phyloP scores from a whole-genome alignment of 306 rosid species.

The Rubus idaeus region DNA sequence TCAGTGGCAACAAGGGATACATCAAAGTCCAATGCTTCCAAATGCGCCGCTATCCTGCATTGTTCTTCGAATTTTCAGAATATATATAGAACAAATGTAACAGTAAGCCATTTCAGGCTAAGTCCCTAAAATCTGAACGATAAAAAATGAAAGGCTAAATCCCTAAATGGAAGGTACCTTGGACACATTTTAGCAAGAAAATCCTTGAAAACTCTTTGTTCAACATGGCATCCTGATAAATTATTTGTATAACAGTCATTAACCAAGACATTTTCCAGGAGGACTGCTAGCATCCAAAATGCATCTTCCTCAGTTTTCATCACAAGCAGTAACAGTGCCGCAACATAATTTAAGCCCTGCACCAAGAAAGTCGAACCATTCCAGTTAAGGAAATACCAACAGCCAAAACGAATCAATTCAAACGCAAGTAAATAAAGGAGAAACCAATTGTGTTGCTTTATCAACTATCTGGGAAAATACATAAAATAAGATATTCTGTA shows the following conservation, averaged over 20 bases:
- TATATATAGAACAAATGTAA: slow-evolving; percentile 17
- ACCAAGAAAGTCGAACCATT: slow-evolving; percentile 27
- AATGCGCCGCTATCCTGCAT: slow-evolving; percentile 82
- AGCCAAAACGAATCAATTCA: slow-evolving; percentile 4
- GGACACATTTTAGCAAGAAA: slow-evolving; percentile 81
- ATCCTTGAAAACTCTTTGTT: slow-evolving; percentile 95
- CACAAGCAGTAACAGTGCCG: slow-evolving; percentile 90
- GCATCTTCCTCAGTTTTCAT: slow-evolving; percentile 99
- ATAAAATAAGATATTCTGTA: background rate
- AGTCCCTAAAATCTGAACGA: background rate
- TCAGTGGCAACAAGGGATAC: slow-evolving; percentile 97
- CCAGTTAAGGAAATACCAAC: background rate
- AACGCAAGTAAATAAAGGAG: background rate
- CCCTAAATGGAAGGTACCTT: slow-evolving; percentile 46
- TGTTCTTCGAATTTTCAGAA: slow-evolving; percentile 34
- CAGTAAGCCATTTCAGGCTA: background rate
- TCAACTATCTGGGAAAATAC: slow-evolving; percentile 4
- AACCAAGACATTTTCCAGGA: slow-evolving; percentile 90
- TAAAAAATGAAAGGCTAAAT: background rate
- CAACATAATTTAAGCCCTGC: slow-evolving; percentile 97
- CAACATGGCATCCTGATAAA: slow-evolving; percentile 98
- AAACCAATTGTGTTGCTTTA: background rate
- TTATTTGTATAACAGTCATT: slow-evolving; percentile 91
- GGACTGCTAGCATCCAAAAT: slow-evolving; percentile 98
- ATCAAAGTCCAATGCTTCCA: slow-evolving; percentile 87